phyloP scores from a whole-genome alignment of 441 rosid genomes.

The Cnidoscolus chayamansa region DNA sequence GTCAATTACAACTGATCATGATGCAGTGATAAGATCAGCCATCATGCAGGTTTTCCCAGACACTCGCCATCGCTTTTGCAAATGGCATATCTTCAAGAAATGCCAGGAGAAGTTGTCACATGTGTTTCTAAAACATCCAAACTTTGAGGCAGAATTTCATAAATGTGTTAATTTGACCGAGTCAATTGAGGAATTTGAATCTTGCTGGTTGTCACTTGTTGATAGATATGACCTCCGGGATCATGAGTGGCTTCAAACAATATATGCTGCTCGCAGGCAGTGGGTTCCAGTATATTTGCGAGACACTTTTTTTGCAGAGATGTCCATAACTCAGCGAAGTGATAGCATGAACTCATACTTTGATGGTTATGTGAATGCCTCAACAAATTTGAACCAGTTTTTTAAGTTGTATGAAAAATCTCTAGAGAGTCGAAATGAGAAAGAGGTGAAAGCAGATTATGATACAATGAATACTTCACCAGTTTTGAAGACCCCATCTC shows the following conservation, averaged over 20 bases:
- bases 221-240: constrained; percentile 72
- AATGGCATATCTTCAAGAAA: constrained; percentile 85
- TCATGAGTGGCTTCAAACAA: constrained; percentile 81
- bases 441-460: constrained; percentile 87
- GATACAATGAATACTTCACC: constrained; percentile 76
- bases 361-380: constrained; percentile 82
- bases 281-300: constrained; percentile 87
- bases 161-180: constrained; percentile 79
- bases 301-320: constrained; percentile 81
- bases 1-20: constrained; percentile 85
- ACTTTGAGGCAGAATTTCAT: constrained; percentile 75
- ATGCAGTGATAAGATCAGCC: constrained; percentile 62
- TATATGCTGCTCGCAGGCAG: constrained; percentile 65
- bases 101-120: constrained; percentile 84
- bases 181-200: constrained; percentile 73
- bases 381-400: constrained; percentile 67
- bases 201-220: constrained; percentile 71
- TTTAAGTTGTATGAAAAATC: constrained; percentile 87
- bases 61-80: constrained; percentile 84
- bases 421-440: constrained; percentile 70
- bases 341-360: constrained; percentile 85
- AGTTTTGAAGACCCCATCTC: constrained; percentile 83
- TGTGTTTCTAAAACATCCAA: constrained; percentile 64
- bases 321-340: constrained; percentile 72
- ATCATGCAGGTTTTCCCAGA: constrained; percentile 76